Evolutionary conservation across 495 filamentous ascomycete species (phyloP), one percentile per base, ranked within the genome.

Genomic region (Penicillium canariense): DNA sequence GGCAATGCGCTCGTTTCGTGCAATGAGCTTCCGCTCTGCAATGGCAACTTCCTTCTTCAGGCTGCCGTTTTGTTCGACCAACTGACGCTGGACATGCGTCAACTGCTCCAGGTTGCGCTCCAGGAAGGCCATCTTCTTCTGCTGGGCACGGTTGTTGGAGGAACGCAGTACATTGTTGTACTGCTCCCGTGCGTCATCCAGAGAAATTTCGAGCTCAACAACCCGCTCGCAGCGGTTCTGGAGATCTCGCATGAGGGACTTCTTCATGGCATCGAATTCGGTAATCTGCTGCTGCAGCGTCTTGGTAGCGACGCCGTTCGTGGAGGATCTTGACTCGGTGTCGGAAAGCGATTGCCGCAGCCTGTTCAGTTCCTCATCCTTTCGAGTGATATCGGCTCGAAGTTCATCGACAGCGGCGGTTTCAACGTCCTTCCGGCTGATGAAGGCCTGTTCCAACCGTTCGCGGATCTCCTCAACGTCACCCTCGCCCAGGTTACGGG

Each of bases 111-210:
- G 83, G 70, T 98, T 98, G 66, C 94, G 87, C 74, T 98, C 95
- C 38, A 98, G 76, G 84, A 98, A 98, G 6, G 92, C 94, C 90
- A 98, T 97, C 82, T 97, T 98, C 85, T 98, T 98, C 72, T 97
- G 94, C 74, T 98, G 94, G 20, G 92, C 91, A 32, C 92, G 88
- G 78, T 95, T 97, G 79, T 97, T 97, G 50, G 90, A 96, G 17
- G 89, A 89, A 27, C 93, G 86, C 32, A 98, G 82, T 42, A 98
- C 93, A 59, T 96, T 96, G 77, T 97, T 97, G 73, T 98, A 98
- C 72, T 97, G 94, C 75, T 98, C 95, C 43, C 94, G 85, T 4
- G 94, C 96, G 75, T 96, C 91, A 64, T 98, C 94, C 27, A 98
- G 78, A 22, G 89, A 94, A 60, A 98, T 97, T 66, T 98, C 94